phyloP scores from a whole-genome alignment of 768 basidiomycete genomes.

The Coprinopsis cinerea region DNA sequence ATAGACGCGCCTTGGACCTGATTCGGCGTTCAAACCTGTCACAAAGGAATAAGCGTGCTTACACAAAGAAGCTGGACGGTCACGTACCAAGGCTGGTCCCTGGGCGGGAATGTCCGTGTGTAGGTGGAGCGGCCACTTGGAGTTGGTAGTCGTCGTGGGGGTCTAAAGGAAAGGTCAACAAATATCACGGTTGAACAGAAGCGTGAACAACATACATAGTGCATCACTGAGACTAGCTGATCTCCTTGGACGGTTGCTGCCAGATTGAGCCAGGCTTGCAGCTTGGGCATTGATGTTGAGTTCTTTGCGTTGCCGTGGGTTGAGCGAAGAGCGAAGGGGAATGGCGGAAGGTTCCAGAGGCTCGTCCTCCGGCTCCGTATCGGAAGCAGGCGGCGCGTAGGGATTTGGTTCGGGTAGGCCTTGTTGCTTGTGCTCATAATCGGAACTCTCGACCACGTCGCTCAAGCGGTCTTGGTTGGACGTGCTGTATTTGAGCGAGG shows the following conservation, averaged over 20 bases:
- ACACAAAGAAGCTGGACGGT: too few species aligned
- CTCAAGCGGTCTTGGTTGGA: constrained; percentile 41
- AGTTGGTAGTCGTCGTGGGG: constrained; percentile 33
- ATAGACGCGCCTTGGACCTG: constrained; percentile 31
- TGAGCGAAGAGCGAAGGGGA: constrained; percentile 19
- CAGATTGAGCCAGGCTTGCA: constrained; percentile 33
- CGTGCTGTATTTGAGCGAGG: constrained; percentile 22
- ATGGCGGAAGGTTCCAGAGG: constrained; percentile 22
- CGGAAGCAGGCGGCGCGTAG: constrained; percentile 12
- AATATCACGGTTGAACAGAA: constrained; percentile 1
- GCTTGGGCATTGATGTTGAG: constrained; percentile 16
- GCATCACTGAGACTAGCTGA: constrained; percentile 78
- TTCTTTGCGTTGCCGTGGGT: constrained; percentile 17
- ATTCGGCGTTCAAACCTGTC: constrained; percentile 20
- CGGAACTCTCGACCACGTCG: constrained; percentile 3
- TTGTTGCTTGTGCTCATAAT: constrained; percentile 15
- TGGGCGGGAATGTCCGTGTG: constrained; percentile 24
- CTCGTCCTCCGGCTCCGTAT: constrained; percentile 31
- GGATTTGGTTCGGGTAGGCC: constrained; percentile 31
- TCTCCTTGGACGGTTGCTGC: constrained; percentile 53
- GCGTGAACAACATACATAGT: constrained; percentile 26
- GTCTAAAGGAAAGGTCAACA: constrained; percentile 18
- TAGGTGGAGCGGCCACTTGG: constrained; percentile 32
- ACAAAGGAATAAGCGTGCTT: constrained; percentile 9
- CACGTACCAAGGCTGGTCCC: constrained; percentile 30